Evolutionary conservation across 805 yeast genomes (phyloP).

Genomic region (Cyberlindnera mycetangii): DNA sequence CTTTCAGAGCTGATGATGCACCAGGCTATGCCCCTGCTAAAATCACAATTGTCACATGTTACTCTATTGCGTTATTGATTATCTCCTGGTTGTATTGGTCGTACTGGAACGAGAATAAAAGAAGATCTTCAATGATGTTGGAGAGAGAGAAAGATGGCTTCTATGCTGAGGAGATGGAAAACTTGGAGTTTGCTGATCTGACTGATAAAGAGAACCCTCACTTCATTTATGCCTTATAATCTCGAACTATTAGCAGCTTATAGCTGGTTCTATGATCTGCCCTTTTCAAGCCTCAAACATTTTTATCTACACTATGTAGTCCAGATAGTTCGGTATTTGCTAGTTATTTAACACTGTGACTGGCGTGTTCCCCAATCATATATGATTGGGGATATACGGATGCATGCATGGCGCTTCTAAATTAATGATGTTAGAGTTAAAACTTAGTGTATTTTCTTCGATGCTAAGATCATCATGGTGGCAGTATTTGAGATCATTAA

Average conservation of each 20-base stretch:
- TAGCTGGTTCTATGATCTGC: background rate
- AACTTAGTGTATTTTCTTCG: too few relatives aligned
- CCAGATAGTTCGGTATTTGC: too few relatives aligned
- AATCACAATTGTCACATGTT: conserved; percentile 5
- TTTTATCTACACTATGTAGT: too few relatives aligned
- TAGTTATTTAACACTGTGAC: too few relatives aligned
- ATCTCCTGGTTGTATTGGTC: conserved; percentile 6
- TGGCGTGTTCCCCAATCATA: too few relatives aligned
- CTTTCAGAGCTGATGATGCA: conserved; percentile 53
- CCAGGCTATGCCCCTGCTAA: conserved; percentile 44
- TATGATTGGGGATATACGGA: too few relatives aligned
- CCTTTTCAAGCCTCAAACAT: too few relatives aligned
- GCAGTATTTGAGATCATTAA: too few relatives aligned
- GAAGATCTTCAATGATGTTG: conserved; percentile 1
- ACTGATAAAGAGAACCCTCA: conserved; percentile 35
- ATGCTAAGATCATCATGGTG: too few relatives aligned
- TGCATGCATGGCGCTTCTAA: too few relatives aligned
- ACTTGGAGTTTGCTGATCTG: conserved; percentile 36
- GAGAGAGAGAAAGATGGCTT: conserved; percentile 5
- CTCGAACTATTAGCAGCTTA: too few relatives aligned
- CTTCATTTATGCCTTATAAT: conserved; percentile 35
- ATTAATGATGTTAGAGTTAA: too few relatives aligned
- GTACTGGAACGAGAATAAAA: conserved; percentile 10
- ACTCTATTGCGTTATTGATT: background rate
- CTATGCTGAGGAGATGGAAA: conserved; percentile 5